Evolutionary conservation across 2,329 filamentous ascomycete genomes (phyloP).

Genomic region (Stylonectria norvegica): DNA sequence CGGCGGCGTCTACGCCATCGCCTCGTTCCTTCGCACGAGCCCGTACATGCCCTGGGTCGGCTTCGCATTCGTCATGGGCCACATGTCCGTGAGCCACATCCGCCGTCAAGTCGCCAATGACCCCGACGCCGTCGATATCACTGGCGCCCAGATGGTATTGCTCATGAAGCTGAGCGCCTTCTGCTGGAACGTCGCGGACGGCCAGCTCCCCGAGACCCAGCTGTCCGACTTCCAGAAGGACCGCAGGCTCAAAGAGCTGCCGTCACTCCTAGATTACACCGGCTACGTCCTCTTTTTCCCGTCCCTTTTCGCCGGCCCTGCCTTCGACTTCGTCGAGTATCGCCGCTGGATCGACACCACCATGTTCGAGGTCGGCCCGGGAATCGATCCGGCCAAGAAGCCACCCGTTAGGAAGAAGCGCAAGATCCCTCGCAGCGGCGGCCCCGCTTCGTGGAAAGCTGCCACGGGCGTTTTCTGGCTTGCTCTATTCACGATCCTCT

Average conservation of each 20-base stretch:
- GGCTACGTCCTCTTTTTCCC: slow-evolving; percentile 97
- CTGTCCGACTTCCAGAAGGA: slow-evolving; percentile 87
- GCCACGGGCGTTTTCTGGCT: slow-evolving; percentile 75
- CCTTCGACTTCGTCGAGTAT: slow-evolving; percentile 95
- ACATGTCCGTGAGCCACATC: slow-evolving; percentile 90
- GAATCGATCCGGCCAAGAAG: slow-evolving; percentile 78
- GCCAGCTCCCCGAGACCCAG: slow-evolving; percentile 70
- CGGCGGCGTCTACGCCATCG: slow-evolving; percentile 76
- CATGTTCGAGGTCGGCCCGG: slow-evolving; percentile 85
- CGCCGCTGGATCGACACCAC: slow-evolving; percentile 86
- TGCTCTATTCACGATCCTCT: slow-evolving; percentile 69
- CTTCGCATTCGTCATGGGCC: slow-evolving; percentile 91
- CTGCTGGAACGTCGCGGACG: slow-evolving; percentile 97
- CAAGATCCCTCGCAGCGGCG: slow-evolving; percentile 86
- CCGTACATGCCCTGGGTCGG: slow-evolving; percentile 97
- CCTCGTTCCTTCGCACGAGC: slow-evolving; percentile 71
- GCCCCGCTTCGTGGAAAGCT: slow-evolving; percentile 76
- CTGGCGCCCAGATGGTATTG: slow-evolving; percentile 94
- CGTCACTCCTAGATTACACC: slow-evolving; percentile 72
- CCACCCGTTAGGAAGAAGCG: slow-evolving; percentile 85
- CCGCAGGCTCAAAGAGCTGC: slow-evolving; percentile 71
- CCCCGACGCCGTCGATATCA: slow-evolving; percentile 75
- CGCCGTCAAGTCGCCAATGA: slow-evolving; percentile 68
- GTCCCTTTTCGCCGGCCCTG: slow-evolving; percentile 80
- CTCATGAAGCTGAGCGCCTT: slow-evolving; percentile 97